Percentiles rank a stretch among this genome's conserved stretches.
phyloP scores from a whole-genome alignment of 1,284 basidiomycete genomes.

The Coniferiporia sulphurascens region DNA sequence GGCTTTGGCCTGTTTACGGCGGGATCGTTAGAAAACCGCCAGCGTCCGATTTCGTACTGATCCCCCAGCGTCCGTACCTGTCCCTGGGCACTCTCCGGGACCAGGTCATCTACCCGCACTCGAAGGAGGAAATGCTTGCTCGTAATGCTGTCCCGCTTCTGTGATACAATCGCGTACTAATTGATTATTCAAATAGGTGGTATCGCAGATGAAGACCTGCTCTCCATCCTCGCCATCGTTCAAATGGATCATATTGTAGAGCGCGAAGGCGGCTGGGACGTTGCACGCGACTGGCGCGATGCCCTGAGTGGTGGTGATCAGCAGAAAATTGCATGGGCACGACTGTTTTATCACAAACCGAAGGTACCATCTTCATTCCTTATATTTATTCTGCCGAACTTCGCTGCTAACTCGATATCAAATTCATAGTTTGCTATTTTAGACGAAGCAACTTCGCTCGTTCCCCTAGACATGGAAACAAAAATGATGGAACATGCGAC shows the following conservation, averaged over 20 bases:
- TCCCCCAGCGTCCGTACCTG: slow-evolving; percentile 94
- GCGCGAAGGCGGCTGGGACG: slow-evolving; percentile 95
- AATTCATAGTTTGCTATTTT: slow-evolving; percentile 91
- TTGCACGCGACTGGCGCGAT: slow-evolving; percentile 88
- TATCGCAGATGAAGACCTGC: slow-evolving; percentile 73
- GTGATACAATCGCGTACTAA: slow-evolving; percentile 7
- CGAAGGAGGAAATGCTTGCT: slow-evolving; percentile 66
- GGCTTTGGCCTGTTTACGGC: slow-evolving; percentile 95
- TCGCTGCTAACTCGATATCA: not conserved
- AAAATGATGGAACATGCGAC: slow-evolving; percentile 96
- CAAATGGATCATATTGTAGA: slow-evolving; percentile 88
- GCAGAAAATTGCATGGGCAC: slow-evolving; percentile 94
- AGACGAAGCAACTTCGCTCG: slow-evolving; percentile 93
- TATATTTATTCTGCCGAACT: not conserved
- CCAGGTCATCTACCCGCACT: slow-evolving; percentile 88
- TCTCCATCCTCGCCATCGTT: slow-evolving; percentile 71
- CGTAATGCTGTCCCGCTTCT: slow-evolving; percentile 33
- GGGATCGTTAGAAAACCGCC: slow-evolving; percentile 92
- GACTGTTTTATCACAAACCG: slow-evolving; percentile 93
- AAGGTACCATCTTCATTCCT: slow-evolving; percentile 48
- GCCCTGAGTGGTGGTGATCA: slow-evolving; percentile 85
- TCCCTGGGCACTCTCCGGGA: slow-evolving; percentile 91
- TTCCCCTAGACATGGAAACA: slow-evolving; percentile 90
- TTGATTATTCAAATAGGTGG: slow-evolving; percentile 42
- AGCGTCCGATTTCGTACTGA: slow-evolving; percentile 87